These are phyloP conservation scores for Phytophthora pluvialis DNA, from an alignment of 352 stramenopile genomes.

Conservation along the genomic window DNA sequence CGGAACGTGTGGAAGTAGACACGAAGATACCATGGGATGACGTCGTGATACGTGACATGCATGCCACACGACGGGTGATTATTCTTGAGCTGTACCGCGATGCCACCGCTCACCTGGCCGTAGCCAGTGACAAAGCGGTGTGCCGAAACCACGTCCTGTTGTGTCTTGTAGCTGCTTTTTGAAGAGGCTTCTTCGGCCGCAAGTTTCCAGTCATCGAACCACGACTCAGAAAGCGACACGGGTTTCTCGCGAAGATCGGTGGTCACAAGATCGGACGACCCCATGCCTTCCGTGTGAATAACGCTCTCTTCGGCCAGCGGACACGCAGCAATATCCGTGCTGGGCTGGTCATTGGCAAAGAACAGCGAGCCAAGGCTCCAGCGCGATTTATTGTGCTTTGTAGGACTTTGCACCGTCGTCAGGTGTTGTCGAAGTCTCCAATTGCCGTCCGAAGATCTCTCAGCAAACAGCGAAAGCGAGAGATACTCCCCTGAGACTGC, in stretches of 20 bases:
- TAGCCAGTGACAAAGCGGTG: conserved; percentile 83
- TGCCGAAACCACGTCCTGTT: conserved; percentile 48
- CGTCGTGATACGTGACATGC: conserved; percentile 72
- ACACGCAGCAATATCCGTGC: conserved; percentile 37
- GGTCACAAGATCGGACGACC: conserved; percentile 2
- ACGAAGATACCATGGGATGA: conserved; percentile 84
- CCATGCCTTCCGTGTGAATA: conserved; percentile 43
- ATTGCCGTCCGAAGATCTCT: conserved; percentile 19
- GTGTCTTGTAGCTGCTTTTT: conserved; percentile 16
- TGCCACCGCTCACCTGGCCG: conserved; percentile 75
- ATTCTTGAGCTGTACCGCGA: conserved; percentile 73
- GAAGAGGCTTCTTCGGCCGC: conserved; percentile 10
- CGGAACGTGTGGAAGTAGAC: conserved; percentile 82
- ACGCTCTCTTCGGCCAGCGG: conserved; percentile 47
- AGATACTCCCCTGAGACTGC: conserved; percentile 77
- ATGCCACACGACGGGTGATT: conserved; percentile 55
- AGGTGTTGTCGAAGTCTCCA: conserved; percentile 68
- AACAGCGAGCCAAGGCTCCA: conserved; percentile 61
- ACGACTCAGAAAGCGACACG: conserved; percentile 17
- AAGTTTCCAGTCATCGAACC: conserved; percentile 38
- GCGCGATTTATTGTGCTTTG: conserved; percentile 22
- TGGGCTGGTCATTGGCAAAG: conserved; percentile 31
- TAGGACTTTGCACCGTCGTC: conserved; percentile 54
- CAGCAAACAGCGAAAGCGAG: conserved; percentile 61
- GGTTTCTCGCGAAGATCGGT: conserved; percentile 34